Base-by-base conservation (phyloP, 2,329 filamentous ascomycete genomes). In the Botrytis porri region DNA sequence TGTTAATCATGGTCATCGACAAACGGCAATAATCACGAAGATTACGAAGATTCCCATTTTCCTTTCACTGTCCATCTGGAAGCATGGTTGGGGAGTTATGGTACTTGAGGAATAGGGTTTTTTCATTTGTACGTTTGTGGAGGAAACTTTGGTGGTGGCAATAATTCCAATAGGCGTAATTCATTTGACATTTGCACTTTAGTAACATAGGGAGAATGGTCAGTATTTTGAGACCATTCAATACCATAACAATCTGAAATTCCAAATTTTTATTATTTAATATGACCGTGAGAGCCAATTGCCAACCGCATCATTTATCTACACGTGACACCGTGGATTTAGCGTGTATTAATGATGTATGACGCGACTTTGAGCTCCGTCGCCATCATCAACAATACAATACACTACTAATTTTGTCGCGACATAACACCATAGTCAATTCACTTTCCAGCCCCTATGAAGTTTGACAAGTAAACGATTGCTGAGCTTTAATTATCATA, bases 41-140 rank as follows among this genome's bases (percentile, higher is more conserved):
- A 73, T 79, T 76, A 80, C 45, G 79, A 80, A 72, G 75, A 79
- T 76, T 78, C 75, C 75, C 76, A 60, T 77, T 77, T 76, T 75
- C 69, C 59, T 74, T 74, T 70, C 73, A 41, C 57, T 48, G 60
- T 77, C 70, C 69, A 72, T 41, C 73, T 62, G 29, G 72, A 43
- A 74, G 77, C 75, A 77, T 79, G 71, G 69, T 74, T 76, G 74
- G 51, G 79, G 78, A 78, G 77, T 80, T 77, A 35, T n/a, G 63
- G 63, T 25, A 51, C 39, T 69, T 41, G 43, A 64, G 39, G 75
- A 69, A 72, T 69, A 72, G 73, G 73, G 71, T 74, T 39, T 75
- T 75, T 73, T 61, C 66, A 70, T 74, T 77, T 75, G 61, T 66
- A 61, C 77, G 77, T 76, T 78, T 79, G 73, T 75, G 75, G 74